Evolutionary conservation across 495 filamentous ascomycete genomes (phyloP).

Genomic region (Penicillium cosmopolitanum): DNA sequence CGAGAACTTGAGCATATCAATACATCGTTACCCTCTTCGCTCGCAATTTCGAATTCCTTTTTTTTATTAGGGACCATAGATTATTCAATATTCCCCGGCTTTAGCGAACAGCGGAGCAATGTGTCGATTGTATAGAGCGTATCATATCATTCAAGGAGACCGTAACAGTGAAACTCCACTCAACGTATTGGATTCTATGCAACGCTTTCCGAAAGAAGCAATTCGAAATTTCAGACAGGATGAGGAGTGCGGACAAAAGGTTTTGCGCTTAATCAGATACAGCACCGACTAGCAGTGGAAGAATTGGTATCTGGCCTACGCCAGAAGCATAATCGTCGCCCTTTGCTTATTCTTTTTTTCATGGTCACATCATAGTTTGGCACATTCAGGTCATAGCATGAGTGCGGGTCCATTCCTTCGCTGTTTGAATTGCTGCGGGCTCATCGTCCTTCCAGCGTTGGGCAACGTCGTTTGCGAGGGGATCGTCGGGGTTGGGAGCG

Average conservation of each 20-base stretch:
- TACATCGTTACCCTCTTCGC: too few relatives aligned
- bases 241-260: background rate
- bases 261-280: constrained; percentile 6
- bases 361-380: constrained; percentile 42
- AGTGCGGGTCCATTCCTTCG: constrained; percentile 83
- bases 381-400: constrained; percentile 64
- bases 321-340: background rate
- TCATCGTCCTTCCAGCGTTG: constrained; percentile 97
- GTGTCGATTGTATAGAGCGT: background rate
- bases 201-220: constrained; percentile 22
- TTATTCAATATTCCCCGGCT: background rate
- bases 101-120: background rate
- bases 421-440: constrained; percentile 84
- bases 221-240: constrained; percentile 5
- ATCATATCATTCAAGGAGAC: background rate
- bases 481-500: constrained; percentile 96
- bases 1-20: too few relatives aligned
- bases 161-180: constrained; percentile 1
- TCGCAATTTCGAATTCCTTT: too few relatives aligned
- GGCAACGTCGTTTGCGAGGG: constrained; percentile 95
- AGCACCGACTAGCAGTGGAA: background rate
- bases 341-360: constrained; percentile 26
- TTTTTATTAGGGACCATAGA: too few relatives aligned
- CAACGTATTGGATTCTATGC: constrained; percentile 24
- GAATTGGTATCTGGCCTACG: background rate